phyloP scores from a whole-genome alignment of 441 rosid species.

The Gossypium davidsonii region DNA sequence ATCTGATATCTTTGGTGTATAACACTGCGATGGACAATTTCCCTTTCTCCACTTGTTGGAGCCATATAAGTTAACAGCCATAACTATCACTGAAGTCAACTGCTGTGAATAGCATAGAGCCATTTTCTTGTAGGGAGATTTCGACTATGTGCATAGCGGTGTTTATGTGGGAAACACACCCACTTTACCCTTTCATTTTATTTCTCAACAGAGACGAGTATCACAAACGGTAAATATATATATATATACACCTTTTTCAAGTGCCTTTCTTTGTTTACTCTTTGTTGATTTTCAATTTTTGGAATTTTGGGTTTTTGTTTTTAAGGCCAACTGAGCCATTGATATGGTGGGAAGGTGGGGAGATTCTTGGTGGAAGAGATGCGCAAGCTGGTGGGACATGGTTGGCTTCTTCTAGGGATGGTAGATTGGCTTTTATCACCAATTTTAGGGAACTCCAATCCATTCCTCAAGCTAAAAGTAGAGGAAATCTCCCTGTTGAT shows the following conservation, averaged over 20 bases:
- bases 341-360: conserved; percentile 63
- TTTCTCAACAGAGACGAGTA: conserved; percentile 75
- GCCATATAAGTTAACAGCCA: too few species aligned
- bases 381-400: conserved; percentile 73
- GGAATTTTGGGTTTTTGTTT: neutral
- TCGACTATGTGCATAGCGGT: conserved; percentile 61
- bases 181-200: conserved; percentile 60
- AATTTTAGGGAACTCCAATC: conserved; percentile 45
- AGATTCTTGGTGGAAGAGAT: conserved; percentile 74
- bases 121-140: neutral
- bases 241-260: neutral
- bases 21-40: too few species aligned
- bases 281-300: neutral
- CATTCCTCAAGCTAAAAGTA: conserved; percentile 36
- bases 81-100: too few species aligned
- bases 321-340: conserved; percentile 58
- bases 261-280: neutral
- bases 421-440: conserved; percentile 69
- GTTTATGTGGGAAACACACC: conserved; percentile 76
- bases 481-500: conserved; percentile 69
- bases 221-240: conserved; percentile 39
- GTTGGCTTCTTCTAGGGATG: conserved; percentile 58
- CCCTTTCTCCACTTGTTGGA: too few species aligned
- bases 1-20: too few species aligned
- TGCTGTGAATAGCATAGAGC: too few species aligned